A percentile compares a stretch with the other conserved stretches of the same genome.
phyloP scores from a whole-genome alignment of 169 alveolate genomes.

The Theileria equi region DNA sequence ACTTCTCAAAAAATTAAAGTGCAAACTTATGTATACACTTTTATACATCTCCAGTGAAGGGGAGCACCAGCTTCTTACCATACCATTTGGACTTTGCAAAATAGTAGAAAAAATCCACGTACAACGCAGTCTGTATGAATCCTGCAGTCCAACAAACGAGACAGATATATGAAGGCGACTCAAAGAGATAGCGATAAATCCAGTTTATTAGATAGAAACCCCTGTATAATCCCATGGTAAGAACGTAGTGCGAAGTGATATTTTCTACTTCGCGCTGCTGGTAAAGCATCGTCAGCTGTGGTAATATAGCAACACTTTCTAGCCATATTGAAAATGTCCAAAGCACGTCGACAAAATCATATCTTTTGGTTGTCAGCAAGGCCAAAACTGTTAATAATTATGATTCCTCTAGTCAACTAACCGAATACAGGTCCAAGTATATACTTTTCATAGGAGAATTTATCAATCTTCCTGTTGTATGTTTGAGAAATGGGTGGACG shows the following conservation, averaged over 20 bases:
- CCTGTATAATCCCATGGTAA: slow-evolving; percentile 90
- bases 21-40: slow-evolving; percentile 4
- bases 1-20: slow-evolving; percentile 27
- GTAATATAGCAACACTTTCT: slow-evolving; percentile 94
- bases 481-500: slow-evolving; percentile 87
- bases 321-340: slow-evolving; percentile 96
- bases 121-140: slow-evolving; percentile 88
- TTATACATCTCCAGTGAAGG: slow-evolving; percentile 78
- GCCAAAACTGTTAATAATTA: slow-evolving; percentile 42
- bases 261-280: slow-evolving; percentile 92
- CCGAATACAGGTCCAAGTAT: slow-evolving; percentile 81
- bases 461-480: slow-evolving; percentile 88
- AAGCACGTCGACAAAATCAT: slow-evolving; percentile 75
- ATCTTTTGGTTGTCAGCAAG: slow-evolving; percentile 63
- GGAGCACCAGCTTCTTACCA: slow-evolving; percentile 82
- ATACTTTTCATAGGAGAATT: slow-evolving; percentile 87
- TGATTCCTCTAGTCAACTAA: slow-evolving; percentile 67
- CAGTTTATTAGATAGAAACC: slow-evolving; percentile 91
- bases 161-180: slow-evolving; percentile 78
- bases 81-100: slow-evolving; percentile 88
- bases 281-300: slow-evolving; percentile 91
- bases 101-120: slow-evolving; percentile 93
- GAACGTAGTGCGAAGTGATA: slow-evolving; percentile 93
- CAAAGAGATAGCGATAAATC: slow-evolving; percentile 86
- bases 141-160: slow-evolving; percentile 91